Percentiles rank a stretch among this genome's conserved stretches.
Conservation (phyloP, 1,284 basidiomycete genomes). For the Leccinum olivaceoglutinosum region DNA sequence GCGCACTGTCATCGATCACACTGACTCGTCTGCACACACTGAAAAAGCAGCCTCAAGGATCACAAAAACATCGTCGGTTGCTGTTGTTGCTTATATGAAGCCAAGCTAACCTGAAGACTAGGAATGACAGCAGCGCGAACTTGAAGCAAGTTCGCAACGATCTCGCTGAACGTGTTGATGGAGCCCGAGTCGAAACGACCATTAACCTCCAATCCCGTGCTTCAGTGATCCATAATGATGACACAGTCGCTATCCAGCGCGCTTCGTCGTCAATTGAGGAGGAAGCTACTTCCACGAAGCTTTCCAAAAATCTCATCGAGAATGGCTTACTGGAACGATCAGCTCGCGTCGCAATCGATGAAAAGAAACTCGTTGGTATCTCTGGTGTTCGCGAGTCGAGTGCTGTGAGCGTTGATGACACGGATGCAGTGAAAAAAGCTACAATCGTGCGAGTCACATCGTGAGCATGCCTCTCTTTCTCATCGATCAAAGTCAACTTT, state of each 20-base stretch:
- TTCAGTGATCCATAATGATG: not conserved
- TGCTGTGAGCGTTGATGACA: not conserved
- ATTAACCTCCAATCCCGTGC: not conserved
- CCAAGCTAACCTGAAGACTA: constrained; percentile 3
- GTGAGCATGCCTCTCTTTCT: constrained; percentile 2
- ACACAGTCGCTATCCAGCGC: not conserved
- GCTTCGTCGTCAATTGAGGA: not conserved
- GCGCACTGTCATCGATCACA: not conserved
- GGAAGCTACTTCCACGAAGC: not conserved
- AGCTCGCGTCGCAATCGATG: not conserved
- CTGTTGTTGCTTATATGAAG: not conserved
- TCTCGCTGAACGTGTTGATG: not conserved
- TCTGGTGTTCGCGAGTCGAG: not conserved
- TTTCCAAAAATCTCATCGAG: not conserved
- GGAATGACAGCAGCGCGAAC: not conserved
- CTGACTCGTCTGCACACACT: not conserved
- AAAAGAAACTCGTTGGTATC: not conserved
- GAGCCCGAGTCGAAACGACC: not conserved
- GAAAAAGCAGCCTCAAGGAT: not conserved
- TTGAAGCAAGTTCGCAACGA: not conserved
- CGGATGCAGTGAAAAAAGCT: not conserved
- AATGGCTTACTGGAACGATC: not conserved
- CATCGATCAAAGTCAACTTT: not conserved
- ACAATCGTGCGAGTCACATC: not conserved
- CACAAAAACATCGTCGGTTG: constrained; percentile 2